Evolutionary conservation across 2,329 filamentous ascomycete genomes (phyloP), one percentile per base, ranked within the genome.

Genomic region (Penicillium sp.): DNA sequence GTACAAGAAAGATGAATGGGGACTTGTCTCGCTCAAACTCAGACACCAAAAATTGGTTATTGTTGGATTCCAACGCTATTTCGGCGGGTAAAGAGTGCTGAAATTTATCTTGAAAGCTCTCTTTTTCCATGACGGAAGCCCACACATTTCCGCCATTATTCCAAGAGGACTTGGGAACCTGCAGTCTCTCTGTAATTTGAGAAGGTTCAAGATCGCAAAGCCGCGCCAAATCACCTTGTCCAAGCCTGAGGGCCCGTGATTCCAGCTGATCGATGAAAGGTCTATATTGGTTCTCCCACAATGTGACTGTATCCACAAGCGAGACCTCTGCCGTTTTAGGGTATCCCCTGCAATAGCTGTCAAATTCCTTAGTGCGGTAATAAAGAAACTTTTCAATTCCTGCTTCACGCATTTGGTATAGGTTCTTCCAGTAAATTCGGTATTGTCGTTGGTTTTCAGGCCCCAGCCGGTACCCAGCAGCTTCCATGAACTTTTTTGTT

Each of bases 361-460:
- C 46, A 29, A 51, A 51, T 33, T 54, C 44, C 18, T 49, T 49
- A 1, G 44, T 43, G 8, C 46, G 46, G 42, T 51, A 54, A n/a
- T 37, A 29, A 17, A 52, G 47, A 11, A 48, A 19, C 41, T 50
- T 50, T 17, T 43, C 13, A 34, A 47, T 28, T 10, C 47, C 35
- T 15, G 26, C 39, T 29, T 44, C 25, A 23, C 39, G 45, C 27
- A 54, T 50, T n/a, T 54, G 2, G 20, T 35, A 49, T 19, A 54
- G 25, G 11, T 27, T 43, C 25, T 48, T 53, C 50, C 35, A 51
- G 23, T 50, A 47, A 16, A 37, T 39, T 11, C 45, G 43, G 18
- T 19, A 45, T 16, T 47, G 39, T 14, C 36, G 39, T 36, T 50
- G 39, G 23, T 47, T 52, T 23, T 43, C 37, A 7, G 31, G 8